Conservation (phyloP, 345 rosid species). For the Cardiospermum halicacabum region DNA sequence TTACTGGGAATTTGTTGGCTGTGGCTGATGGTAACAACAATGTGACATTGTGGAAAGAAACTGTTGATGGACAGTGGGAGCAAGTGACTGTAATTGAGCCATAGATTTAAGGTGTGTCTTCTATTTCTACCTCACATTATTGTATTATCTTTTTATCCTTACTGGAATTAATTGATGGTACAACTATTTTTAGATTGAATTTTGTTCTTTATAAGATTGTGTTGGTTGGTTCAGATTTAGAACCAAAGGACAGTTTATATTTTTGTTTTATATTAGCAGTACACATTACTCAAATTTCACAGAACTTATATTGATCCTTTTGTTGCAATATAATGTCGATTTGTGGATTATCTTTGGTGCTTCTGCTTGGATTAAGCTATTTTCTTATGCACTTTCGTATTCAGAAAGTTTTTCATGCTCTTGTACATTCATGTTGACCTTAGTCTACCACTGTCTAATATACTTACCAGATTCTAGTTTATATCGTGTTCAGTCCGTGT, state of each 20-base stretch:
- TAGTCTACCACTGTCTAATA: too few relatives aligned
- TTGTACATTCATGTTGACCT: too few relatives aligned
- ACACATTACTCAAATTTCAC: background rate
- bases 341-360: background rate
- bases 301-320: background rate
- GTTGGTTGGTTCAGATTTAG: background rate
- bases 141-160: background rate
- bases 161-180: background rate
- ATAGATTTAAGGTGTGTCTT: background rate
- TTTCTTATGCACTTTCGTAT: too few relatives aligned
- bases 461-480: too few relatives aligned
- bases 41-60: constrained; percentile 16
- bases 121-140: background rate
- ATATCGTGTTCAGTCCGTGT: too few relatives aligned
- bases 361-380: too few relatives aligned
- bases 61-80: constrained; percentile 15
- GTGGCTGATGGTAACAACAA: constrained; percentile 14
- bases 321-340: background rate
- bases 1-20: constrained; percentile 15
- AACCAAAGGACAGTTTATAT: background rate
- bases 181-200: background rate
- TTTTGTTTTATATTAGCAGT: background rate
- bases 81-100: constrained; percentile 12
- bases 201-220: background rate
- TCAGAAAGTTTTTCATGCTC: too few relatives aligned